Evolutionary conservation across 148 eudicot species (phyloP).

Genomic region (Linanthus parryae): DNA sequence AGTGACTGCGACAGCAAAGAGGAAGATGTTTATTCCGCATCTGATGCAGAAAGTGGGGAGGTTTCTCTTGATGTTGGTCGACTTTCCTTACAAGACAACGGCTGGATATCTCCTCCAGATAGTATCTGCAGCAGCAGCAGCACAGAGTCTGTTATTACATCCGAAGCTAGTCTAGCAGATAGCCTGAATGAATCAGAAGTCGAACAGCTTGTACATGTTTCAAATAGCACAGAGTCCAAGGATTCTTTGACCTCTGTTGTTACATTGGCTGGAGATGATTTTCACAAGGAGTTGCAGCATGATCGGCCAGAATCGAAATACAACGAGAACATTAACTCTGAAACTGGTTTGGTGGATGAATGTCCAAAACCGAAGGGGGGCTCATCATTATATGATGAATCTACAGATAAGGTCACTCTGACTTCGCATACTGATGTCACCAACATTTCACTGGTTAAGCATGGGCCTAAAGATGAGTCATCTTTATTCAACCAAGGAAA

Average conservation of each 20-base stretch:
- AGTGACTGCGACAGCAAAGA: slow-evolving; percentile 37
- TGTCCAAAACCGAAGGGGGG: slow-evolving; percentile 17
- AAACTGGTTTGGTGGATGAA: slow-evolving; percentile 17
- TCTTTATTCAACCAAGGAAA: slow-evolving; percentile 35
- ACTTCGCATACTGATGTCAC: slow-evolving; percentile 16
- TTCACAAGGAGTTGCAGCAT: slow-evolving; percentile 14
- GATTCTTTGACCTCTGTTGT: slow-evolving; percentile 16
- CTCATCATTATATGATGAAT: slow-evolving; percentile 19
- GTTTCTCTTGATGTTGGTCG: slow-evolving; percentile 23
- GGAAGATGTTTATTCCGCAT: slow-evolving; percentile 24
- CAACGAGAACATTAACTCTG: slow-evolving; percentile 23
- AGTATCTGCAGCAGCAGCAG: slow-evolving; percentile 61
- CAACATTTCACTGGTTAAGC: slow-evolving; percentile 27
- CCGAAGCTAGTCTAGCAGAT: slow-evolving; percentile 40
- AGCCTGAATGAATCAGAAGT: slow-evolving; percentile 38
- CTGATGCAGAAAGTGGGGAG: slow-evolving; percentile 39
- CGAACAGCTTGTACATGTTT: slow-evolving; percentile 24
- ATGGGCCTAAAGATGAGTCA: slow-evolving; percentile 29
- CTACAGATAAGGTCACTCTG: slow-evolving; percentile 18
- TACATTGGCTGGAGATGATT: slow-evolving; percentile 21
- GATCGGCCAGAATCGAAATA: slow-evolving; percentile 22
- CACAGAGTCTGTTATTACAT: slow-evolving; percentile 39
- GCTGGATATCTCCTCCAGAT: slow-evolving; percentile 89
- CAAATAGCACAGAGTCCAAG: slow-evolving; percentile 27
- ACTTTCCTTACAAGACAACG: slow-evolving; percentile 50